Conservation (phyloP, 2,329 filamentous ascomycete species). For the Fusarium nodosum region DNA sequence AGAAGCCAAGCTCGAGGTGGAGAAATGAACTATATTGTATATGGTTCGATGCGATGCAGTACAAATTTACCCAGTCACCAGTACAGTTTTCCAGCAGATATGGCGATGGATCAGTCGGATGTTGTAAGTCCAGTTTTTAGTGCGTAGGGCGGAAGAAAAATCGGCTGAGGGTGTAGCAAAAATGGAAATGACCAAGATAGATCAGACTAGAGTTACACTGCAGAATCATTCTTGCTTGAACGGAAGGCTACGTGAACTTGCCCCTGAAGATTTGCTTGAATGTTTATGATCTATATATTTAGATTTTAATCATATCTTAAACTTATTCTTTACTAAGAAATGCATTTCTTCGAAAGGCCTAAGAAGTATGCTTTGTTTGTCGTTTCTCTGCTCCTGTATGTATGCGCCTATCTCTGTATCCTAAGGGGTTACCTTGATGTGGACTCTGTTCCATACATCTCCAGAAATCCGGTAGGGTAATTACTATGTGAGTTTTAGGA, state of each 20-base stretch:
- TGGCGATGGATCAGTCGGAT: constrained; percentile 15
- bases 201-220: constrained; percentile 27
- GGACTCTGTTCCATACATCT: not conserved
- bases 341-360: not conserved
- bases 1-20: constrained; percentile 22
- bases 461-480: not conserved
- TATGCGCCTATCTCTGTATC: not conserved
- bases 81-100: constrained; percentile 9
- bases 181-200: constrained; percentile 8
- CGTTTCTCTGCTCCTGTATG: not conserved
- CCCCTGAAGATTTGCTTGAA: not conserved
- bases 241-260: constrained; percentile 9
- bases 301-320: not conserved
- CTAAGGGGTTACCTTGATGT: not conserved
- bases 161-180: constrained; percentile 37
- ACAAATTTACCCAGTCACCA: constrained; percentile 21
- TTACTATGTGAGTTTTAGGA: not conserved
- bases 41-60: constrained; percentile 25
- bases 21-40: not conserved
- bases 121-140: constrained; percentile 26
- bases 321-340: not conserved
- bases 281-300: not conserved
- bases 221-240: constrained; percentile 16
- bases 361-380: not conserved
- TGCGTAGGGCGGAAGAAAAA: constrained; percentile 41